phyloP scores from a whole-genome alignment of 345 rosid genomes.

The Arabidopsis thaliana region TAIR10.1 NC_003071.7:16214001-16214500 shows the following conservation, averaged over 20 bases:
- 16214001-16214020: conserved; percentile 47
- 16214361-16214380: not conserved
- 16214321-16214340: conserved; percentile 3
- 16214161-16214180: conserved; percentile 22
- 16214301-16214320: conserved; percentile 16
- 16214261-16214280: conserved; percentile 20
- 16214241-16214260: conserved; percentile 14
- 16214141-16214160: conserved; percentile 32
- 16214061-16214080: conserved; percentile 60
- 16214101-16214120: conserved; percentile 28
- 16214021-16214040: conserved; percentile 66
- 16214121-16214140: conserved; percentile 31
- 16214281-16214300: conserved; percentile 14
- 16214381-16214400: conserved; percentile 14
- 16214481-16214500: not conserved
- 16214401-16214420: conserved; percentile 16
- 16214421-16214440: not conserved
- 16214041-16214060: conserved; percentile 70
- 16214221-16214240: conserved; percentile 12
- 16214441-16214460: conserved; percentile 19
- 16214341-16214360: conserved; percentile 20
- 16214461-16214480: conserved; percentile 19
- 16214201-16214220: conserved; percentile 14
- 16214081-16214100: conserved; percentile 62
- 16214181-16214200: conserved; percentile 12